Evolutionary conservation across 1,284 basidiomycete genomes (phyloP).

Genomic region (Meira miltonrushii): DNA sequence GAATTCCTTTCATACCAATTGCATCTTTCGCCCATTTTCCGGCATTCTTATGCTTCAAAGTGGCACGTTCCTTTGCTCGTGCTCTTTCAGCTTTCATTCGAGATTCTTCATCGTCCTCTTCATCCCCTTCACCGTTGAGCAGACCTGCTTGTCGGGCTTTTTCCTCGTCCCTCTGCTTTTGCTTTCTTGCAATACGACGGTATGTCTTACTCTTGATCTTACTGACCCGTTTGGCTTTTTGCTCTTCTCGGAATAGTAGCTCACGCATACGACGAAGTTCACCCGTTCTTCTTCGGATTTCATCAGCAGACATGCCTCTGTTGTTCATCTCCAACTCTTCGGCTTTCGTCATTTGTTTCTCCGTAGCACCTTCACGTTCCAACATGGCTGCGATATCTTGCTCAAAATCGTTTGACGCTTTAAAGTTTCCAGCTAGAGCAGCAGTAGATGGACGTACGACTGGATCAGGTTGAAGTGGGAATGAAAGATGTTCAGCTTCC

Average conservation of each 20-base stretch:
- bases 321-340: slow-evolving; percentile 78
- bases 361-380: slow-evolving; percentile 47
- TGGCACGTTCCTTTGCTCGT: slow-evolving; percentile 44
- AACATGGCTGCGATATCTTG: slow-evolving; percentile 46
- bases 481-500: slow-evolving; percentile 82
- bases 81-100: slow-evolving; percentile 68
- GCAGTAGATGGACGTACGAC: slow-evolving; percentile 58
- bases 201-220: slow-evolving; percentile 97
- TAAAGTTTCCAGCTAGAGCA: slow-evolving; percentile 66
- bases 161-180: slow-evolving; percentile 61
- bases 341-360: slow-evolving; percentile 68
- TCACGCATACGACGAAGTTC: slow-evolving; percentile 85
- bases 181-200: slow-evolving; percentile 75
- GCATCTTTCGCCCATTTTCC: slow-evolving; percentile 49
- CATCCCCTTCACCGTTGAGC: neutral
- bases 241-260: slow-evolving; percentile 86
- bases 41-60: slow-evolving; percentile 52
- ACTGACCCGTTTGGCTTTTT: slow-evolving; percentile 79
- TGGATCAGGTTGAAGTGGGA: slow-evolving; percentile 70
- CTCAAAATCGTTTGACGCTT: slow-evolving; percentile 43
- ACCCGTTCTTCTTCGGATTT: slow-evolving; percentile 71
- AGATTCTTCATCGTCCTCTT: slow-evolving; percentile 53
- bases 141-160: slow-evolving; percentile 16
- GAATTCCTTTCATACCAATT: slow-evolving; percentile 23
- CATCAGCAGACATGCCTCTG: slow-evolving; percentile 65